Evolutionary conservation across 768 basidiomycete species (phyloP), one percentile per base, ranked within the genome.

Genomic region (Calocybe indica): DNA sequence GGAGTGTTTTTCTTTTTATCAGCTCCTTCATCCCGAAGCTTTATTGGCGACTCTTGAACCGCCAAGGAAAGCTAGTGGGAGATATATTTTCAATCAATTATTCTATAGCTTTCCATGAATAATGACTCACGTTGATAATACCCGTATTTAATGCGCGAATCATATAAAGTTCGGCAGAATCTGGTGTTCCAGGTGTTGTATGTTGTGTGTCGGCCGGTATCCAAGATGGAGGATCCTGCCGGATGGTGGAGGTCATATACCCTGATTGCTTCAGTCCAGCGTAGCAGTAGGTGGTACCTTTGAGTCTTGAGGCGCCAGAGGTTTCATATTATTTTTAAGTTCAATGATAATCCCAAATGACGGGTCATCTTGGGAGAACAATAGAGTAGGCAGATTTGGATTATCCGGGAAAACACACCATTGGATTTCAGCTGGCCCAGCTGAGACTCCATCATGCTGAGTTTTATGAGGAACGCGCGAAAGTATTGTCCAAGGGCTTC

Each of bases 301-400:
- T 76, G 15, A 69, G 71, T 10, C 70, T 68, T 0, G 72, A 70
- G 3, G 70, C 69, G 4, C 78, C 68, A 0, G 85, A 85, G 6
- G 73, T 74, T 45, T 68, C 22, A 4, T 71, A 38, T 81, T 78
- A 45, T 89, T 86, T 55, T 77, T 77, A 45, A 92, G 74, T 58
- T 94, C 92, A 14, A 94, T 64, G n/a, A 92, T 62, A 47, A 95
- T 79, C 1, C 84, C 83, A 56, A 94, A 95, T 0, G 89, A 86
- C 13, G 79, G 70, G 49, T 91, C 83, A 47, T 82, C 85, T 83
- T 49, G 33, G 14, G 46, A 1, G 8, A 11, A 29, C 13, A 28
- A 33, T 39, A 15, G 22, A 29, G 12, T 5, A 31, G 12, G 44
- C 8, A 11, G 28, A 37, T 6, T 13, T 14, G 34, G 28, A 8